phyloP scores from a whole-genome alignment of 1,139 yeast species.

The Ashbya aceris region DNA sequence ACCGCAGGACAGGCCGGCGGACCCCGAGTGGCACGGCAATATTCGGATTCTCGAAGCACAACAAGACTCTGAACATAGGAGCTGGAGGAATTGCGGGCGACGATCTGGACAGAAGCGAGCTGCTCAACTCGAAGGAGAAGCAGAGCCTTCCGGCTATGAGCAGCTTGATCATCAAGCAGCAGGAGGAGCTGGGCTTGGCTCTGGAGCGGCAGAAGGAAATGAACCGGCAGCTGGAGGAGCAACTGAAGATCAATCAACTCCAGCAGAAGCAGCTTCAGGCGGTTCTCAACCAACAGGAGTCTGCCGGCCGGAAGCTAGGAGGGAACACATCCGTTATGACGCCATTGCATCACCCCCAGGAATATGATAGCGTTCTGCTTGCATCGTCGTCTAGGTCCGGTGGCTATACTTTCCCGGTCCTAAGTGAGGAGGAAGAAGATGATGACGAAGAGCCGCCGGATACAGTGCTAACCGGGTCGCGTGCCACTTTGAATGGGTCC shows the following conservation, averaged over 20 bases:
- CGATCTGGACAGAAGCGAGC: constrained; percentile 12
- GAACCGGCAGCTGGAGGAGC: constrained; percentile 23
- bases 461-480: not conserved
- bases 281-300: constrained; percentile 20
- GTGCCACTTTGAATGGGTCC: not conserved
- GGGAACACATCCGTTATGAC: not conserved
- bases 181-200: constrained; percentile 23
- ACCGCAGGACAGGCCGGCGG: constrained; percentile 24
- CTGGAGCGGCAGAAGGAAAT: constrained; percentile 27
- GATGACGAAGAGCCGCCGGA: not conserved
- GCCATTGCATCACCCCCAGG: not conserved
- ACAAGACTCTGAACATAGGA: constrained; percentile 35
- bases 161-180: constrained; percentile 23
- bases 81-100: not conserved
- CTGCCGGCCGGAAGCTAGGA: constrained; percentile 11
- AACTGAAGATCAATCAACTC: constrained; percentile 20
- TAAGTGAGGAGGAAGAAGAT: constrained; percentile 4
- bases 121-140: not conserved
- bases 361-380: constrained; percentile 5
- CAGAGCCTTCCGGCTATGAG: constrained; percentile 5
- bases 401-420: constrained; percentile 28
- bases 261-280: constrained; percentile 23
- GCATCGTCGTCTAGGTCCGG: constrained; percentile 27
- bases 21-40: constrained; percentile 53
- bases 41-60: constrained; percentile 51